Evolutionary conservation across 768 basidiomycete genomes (phyloP).

Genomic region (Kwoniella sp.): DNA sequence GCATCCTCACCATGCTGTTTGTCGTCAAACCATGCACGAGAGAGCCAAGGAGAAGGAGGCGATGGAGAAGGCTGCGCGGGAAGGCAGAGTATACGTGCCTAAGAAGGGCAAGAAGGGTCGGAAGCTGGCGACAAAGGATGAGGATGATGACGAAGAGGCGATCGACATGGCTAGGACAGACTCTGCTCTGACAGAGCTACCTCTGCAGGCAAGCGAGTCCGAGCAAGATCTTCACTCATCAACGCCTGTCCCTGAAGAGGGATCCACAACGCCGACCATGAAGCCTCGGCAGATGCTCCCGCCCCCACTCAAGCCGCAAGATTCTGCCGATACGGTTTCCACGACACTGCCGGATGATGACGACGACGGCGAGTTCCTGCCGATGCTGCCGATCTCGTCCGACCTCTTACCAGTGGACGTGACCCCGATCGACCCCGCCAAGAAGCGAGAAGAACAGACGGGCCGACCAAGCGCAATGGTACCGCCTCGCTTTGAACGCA

Average conservation of each 20-base stretch:
- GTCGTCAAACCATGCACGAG: conserved; percentile 41
- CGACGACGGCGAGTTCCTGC: conserved; percentile 35
- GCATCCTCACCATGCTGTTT: conserved; percentile 35
- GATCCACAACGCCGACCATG: conserved; percentile 9
- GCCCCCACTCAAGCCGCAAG: conserved; percentile 5
- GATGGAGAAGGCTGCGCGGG: conserved; percentile 33
- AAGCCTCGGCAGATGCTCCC: background rate
- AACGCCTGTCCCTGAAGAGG: background rate
- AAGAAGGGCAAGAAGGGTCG: conserved; percentile 44
- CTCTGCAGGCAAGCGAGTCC: conserved; percentile 1
- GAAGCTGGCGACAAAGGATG: conserved; percentile 23
- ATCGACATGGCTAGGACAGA: conserved; percentile 25
- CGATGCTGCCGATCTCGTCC: conserved; percentile 7
- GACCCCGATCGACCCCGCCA: conserved; percentile 2
- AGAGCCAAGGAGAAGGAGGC: conserved; percentile 35
- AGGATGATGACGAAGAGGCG: conserved; percentile 22
- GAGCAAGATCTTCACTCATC: background rate
- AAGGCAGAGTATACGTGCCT: conserved; percentile 37
- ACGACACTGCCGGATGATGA: conserved; percentile 21
- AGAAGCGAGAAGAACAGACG: conserved; percentile 13
- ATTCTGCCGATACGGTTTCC: background rate
- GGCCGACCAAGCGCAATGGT: conserved; percentile 18
- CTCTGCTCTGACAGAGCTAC: conserved; percentile 13
- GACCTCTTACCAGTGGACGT: conserved; percentile 8
- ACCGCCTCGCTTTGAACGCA: conserved; percentile 29